Evolutionary conservation across 1,139 yeast species (phyloP), one percentile per base, ranked within the genome.

Genomic region (Suhomyces coccinellae): DNA sequence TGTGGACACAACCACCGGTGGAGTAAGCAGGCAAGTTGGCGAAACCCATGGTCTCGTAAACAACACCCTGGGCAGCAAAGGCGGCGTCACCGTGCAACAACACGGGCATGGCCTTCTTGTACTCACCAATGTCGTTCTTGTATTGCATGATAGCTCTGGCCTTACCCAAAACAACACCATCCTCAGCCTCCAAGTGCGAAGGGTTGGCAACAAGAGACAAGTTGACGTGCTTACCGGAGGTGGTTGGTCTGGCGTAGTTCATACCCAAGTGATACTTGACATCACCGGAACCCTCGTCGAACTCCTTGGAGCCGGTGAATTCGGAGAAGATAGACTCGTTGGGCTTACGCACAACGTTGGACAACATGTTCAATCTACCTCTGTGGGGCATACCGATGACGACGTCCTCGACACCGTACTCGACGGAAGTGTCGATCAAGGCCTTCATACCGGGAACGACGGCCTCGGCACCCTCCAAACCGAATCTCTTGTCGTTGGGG

Each of bases 351-450:
- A 93, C 97, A 61, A 93, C 99, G 73, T 93, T 93, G 50, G 97
- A 89, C 71, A 93, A 81, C 86, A 93, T 91, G 70, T 93, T 93
- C 63, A 93, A 80, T 77, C 99, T 86, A 73, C 99, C 99, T 81
- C 99, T 89, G 73, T 93, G 99, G 47, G 99, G 97, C 99, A 93
- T 93, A 76, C 99, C 99, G 60, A 95, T 86, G 61, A 93, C 96
- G 52, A 93, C 83, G 66, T 93, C 98, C 71, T 91, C 97, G 48
- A 91, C 85, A 60, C 99, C 99, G 52, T 76, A 73, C 57, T 90
- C 97, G 44, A 91, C 98, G 38, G 97, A 82, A 53, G 91, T 84
- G 69, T 93, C 99, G 65, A 93, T 91, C 66, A 93, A 72, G 41
- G 97, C 87, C 75, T 93, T 93, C 80, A 93, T 85, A 75, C 98